These are phyloP conservation scores for Tolypocladium album DNA, from an alignment of 2,329 filamentous ascomycete species.

Conservation along the genomic window DNA sequence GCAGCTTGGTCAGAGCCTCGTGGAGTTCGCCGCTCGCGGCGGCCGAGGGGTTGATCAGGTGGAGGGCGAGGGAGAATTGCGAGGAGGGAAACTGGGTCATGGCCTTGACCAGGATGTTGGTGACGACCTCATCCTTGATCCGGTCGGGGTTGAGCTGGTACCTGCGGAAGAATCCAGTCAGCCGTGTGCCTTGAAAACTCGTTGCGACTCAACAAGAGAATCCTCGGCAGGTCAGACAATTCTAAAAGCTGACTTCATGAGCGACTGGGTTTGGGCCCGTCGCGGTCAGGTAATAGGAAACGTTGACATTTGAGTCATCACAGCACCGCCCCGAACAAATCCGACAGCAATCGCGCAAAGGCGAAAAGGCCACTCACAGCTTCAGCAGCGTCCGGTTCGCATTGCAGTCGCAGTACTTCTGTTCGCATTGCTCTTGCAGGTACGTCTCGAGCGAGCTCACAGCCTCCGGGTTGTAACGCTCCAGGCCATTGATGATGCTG, in stretches of 20 bases:
- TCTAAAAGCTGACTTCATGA: slow-evolving; percentile 36
- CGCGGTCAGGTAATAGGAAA: slow-evolving; percentile 96
- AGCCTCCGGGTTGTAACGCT: slow-evolving; percentile 97
- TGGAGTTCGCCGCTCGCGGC: slow-evolving; percentile 60
- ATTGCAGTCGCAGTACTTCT: slow-evolving; percentile 89
- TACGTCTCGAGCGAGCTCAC: slow-evolving; percentile 91
- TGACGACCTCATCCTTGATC: slow-evolving; percentile 91
- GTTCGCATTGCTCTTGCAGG: slow-evolving; percentile 87
- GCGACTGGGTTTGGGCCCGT: slow-evolving; percentile 27
- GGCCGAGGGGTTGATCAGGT: slow-evolving; percentile 78
- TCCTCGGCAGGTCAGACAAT: slow-evolving; percentile 52
- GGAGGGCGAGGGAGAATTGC: slow-evolving; percentile 88
- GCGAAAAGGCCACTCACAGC: slow-evolving; percentile 57
- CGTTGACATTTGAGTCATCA: slow-evolving; percentile 75
- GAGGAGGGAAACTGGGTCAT: slow-evolving; percentile 94
- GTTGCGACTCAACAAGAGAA: neutral
- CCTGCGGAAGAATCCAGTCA: slow-evolving; percentile 33
- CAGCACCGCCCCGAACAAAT: slow-evolving; percentile 15
- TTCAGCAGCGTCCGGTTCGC: slow-evolving; percentile 94
- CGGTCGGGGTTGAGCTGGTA: slow-evolving; percentile 99
- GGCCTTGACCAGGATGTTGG: slow-evolving; percentile 97
- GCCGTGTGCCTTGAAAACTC: neutral
- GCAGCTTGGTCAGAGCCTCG: slow-evolving; percentile 85
- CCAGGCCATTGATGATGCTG: slow-evolving; percentile 89
- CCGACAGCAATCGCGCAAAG: slow-evolving; percentile 6